Evolutionary conservation across 2,329 filamentous ascomycete species (phyloP).

Genomic region (Aspergillus proliferans): DNA sequence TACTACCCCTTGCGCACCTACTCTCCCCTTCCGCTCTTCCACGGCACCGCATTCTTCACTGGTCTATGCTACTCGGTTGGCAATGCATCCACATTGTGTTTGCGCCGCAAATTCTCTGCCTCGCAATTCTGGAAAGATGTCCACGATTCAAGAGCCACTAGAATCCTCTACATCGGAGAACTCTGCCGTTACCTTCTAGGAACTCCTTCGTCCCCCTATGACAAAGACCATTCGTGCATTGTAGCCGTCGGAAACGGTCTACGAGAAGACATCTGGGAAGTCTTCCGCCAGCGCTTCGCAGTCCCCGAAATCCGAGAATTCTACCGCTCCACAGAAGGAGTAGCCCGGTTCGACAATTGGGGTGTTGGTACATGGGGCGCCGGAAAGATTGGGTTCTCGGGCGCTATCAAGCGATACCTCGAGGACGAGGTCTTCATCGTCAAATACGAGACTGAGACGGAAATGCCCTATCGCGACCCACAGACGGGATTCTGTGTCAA

Average conservation of each 20-base stretch:
- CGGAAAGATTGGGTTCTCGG: conserved; percentile 41
- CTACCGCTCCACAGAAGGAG: conserved; percentile 44
- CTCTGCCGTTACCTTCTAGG: conserved; percentile 45
- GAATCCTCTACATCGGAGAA: conserved; percentile 45
- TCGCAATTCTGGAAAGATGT: conserved; percentile 43
- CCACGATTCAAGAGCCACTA: conserved; percentile 36
- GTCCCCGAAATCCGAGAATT: conserved; percentile 45
- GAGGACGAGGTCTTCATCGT: conserved; percentile 41
- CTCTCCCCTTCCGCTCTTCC: conserved; percentile 44
- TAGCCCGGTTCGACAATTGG: conserved; percentile 42
- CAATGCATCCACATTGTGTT: conserved; percentile 37
- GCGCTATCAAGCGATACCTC: conserved; percentile 33
- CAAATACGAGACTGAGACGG: conserved; percentile 37
- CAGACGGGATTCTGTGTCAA: conserved; percentile 40
- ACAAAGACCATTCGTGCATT: conserved; percentile 40
- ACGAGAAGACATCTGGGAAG: conserved; percentile 44
- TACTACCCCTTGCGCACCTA: conserved; percentile 44
- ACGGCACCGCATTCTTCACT: conserved; percentile 44
- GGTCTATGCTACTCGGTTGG: conserved; percentile 39
- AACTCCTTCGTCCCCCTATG: conserved; percentile 40
- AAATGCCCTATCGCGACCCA: conserved; percentile 38
- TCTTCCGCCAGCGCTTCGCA: conserved; percentile 38
- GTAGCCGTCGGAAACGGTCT: conserved; percentile 45
- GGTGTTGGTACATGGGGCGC: conserved; percentile 36
- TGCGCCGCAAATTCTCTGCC: conserved; percentile 42